Conservation (phyloP, 805 yeast species). For the Nakazawaea ernobii region DNA sequence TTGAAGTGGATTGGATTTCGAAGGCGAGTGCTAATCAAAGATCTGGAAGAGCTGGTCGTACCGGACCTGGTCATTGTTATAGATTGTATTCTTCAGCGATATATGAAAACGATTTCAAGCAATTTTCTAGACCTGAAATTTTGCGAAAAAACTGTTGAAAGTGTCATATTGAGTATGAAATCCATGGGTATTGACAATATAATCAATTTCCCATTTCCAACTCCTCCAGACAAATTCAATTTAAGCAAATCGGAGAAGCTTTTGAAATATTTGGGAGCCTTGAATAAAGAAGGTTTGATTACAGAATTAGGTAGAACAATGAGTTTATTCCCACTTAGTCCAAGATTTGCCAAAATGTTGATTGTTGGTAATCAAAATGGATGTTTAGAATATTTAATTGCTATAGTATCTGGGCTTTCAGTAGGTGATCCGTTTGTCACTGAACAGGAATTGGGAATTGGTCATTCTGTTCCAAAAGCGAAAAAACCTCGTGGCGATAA, state of each 20-base stretch:
- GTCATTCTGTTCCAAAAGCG: constrained; percentile 14
- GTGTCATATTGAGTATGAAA: constrained; percentile 93
- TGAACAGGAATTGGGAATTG: constrained; percentile 68
- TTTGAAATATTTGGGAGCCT: constrained; percentile 72
- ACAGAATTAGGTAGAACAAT: constrained; percentile 80
- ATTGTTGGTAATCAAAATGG: constrained; percentile 81
- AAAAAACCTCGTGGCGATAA: constrained; percentile 18
- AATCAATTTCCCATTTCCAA: constrained; percentile 91
- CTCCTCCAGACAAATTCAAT: constrained; percentile 70
- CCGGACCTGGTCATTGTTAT: constrained; percentile 95
- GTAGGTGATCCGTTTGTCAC: constrained; percentile 88
- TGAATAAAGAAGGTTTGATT: constrained; percentile 47
- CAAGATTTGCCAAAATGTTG: constrained; percentile 87
- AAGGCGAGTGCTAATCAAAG: constrained; percentile 96
- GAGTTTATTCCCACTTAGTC: constrained; percentile 90
- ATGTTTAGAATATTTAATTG: constrained; percentile 84
- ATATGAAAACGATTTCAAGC: constrained; percentile 76
- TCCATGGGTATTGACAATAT: constrained; percentile 94
- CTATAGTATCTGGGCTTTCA: constrained; percentile 85
- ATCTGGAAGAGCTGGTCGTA: constrained; percentile 92
- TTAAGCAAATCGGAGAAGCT: constrained; percentile 62
- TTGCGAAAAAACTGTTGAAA: constrained; percentile 93
- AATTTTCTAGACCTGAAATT: constrained; percentile 86
- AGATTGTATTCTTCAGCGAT: constrained; percentile 91
- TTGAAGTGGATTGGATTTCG: constrained; percentile 85